Evolutionary conservation across 345 rosid species (phyloP), one percentile per base, ranked within the genome.

Genomic region (Rubroshorea leprosula): DNA sequence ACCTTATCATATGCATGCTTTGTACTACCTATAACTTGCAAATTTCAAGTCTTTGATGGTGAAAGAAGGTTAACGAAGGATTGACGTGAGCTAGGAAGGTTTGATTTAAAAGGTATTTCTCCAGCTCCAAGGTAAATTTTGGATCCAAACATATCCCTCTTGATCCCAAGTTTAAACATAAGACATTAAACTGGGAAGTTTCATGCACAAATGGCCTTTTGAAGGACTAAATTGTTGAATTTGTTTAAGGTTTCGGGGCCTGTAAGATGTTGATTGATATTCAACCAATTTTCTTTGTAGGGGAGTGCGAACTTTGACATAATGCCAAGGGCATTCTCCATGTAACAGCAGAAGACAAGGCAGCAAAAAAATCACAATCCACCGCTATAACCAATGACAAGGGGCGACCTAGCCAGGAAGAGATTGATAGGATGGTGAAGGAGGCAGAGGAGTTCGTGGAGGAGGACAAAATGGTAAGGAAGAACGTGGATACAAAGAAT

Each of bases 311-410:
- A 26, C 25, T 50, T 50, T 5, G 54, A 50, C 15, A 27, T n/a
- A 50, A 51, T 51, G 65, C 65, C 41, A 61, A 61, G 39, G 65
- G 58, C 65, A 61, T 61, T 43, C 57, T 61, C n/a, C 65, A 61
- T 6, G 65, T 61, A 57, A 61, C 51, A 61, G 65, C 65, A 8
- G 65, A 61, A 20, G 65, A 61, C 57, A 61, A 61, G 31, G 65
- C 65, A 13, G 65, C 57, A 8, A 61, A 61, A 49, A 51, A 61
- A 24, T 23, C 49, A 15, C 57, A 61, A 41, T 51, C 65, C 16
- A 61, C 51, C 57, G 51, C 65, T 17, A 61, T 61, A 13, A 61
- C 57, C 19, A 61, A 61, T 41, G 51, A 61, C 49, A 61, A 61
- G 41, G 65, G 65, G 8, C 57, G 51, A 14, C 41, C 51, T 4